Evolutionary conservation across 805 yeast genomes (phyloP).

Genomic region (Lachancea fermentati): DNA sequence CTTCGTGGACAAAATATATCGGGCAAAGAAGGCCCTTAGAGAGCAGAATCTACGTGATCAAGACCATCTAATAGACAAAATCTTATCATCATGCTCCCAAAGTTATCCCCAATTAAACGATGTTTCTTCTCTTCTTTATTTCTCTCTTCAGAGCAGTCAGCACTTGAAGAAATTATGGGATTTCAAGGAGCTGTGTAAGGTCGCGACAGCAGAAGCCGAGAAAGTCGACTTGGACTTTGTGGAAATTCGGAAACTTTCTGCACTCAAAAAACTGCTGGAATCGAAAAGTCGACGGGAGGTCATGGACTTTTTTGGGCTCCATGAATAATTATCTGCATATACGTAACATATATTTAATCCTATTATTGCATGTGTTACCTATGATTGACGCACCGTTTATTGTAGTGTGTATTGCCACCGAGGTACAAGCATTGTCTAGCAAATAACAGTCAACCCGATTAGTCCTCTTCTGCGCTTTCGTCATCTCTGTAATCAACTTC

Average conservation of each 20-base stretch:
- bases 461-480: conserved; percentile 27
- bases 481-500: conserved; percentile 33
- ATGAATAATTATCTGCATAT: conserved; percentile 4
- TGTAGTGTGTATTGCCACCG: background rate
- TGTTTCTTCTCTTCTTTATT: conserved; percentile 30
- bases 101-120: conserved; percentile 20
- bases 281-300: conserved; percentile 66
- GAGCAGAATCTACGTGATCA: conserved; percentile 28
- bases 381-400: background rate
- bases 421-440: too few species aligned
- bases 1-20: conserved; percentile 23
- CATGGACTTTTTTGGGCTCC: conserved; percentile 47
- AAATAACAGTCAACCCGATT: too few species aligned
- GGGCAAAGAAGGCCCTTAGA: conserved; percentile 39
- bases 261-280: conserved; percentile 56
- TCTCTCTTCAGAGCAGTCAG: conserved; percentile 32
- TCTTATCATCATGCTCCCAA: conserved; percentile 20
- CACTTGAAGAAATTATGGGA: conserved; percentile 35
- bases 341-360: background rate
- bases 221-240: conserved; percentile 15
- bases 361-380: background rate
- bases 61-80: conserved; percentile 32
- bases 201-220: conserved; percentile 32
- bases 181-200: conserved; percentile 43
- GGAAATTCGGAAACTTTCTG: conserved; percentile 47